Base-by-base conservation (phyloP, 2,329 filamentous ascomycete species). In the Phialophora tarda region DNA sequence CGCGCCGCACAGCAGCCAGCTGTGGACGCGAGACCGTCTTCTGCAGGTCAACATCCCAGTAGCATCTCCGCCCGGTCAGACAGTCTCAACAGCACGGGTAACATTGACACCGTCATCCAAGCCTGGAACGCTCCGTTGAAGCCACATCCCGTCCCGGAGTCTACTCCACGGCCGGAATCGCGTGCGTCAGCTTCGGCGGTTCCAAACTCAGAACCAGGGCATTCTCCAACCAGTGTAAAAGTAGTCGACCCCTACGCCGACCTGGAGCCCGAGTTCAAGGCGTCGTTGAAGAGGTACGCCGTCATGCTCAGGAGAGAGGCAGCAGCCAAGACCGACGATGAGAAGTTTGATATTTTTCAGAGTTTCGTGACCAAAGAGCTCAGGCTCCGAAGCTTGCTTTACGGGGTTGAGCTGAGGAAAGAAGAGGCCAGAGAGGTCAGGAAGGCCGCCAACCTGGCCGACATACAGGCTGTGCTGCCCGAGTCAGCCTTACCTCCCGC, bases 191-290 rank as follows among this genome's bases (percentile, higher is more conserved):
- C 53, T 23, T 23, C 63, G 1, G 47, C 56, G n/a, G 58, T 59
- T 41, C 30, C 62, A 11, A 21, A 32, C 28, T 51, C 62, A 10
- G 59, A 61, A n/a, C 30, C 30, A 41, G 59, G 21, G 1, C n/a
- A 12, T 10, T 61, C 59, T 54, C 47, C 59, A 21, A 30, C 23
- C 23, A 63, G 34, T 32, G 64, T 64, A 5, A 72, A 72, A 26
- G 76, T 78, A 62, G 64, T 78, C 59, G 80, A 85, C 69, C 82
- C 82, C 4, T 82, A 82, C 65, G 80, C 78, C 26, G 84, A 85
- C 69, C 77, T 87, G n/a, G 83, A 85, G 66, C 81, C 83, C 2
- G 86, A 85, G 82, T 86, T 82, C 69, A 83, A 81, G 69, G 83
- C 83, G 1, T 86, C 85, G 28, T 73, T 87, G 56, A 81, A 83